A percentile compares a stretch with the other conserved stretches of the same genome.
Evolutionary conservation across 2,329 filamentous ascomycete genomes (phyloP).

Genomic region (Diaporthe sp.): DNA sequence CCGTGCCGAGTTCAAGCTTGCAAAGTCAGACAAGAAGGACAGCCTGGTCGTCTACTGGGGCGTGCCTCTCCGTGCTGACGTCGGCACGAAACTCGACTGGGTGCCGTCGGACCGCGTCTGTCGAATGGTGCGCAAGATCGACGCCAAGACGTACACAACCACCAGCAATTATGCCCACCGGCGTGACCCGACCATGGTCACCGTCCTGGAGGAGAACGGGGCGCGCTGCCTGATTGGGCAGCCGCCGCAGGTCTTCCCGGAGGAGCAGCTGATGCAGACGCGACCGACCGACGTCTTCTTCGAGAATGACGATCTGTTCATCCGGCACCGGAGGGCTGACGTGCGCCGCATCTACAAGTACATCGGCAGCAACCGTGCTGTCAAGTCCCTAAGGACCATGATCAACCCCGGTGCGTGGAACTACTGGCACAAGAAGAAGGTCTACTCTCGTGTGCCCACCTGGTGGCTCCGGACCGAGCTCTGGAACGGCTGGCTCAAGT

Average conservation of each 20-base stretch:
- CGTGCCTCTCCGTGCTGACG: constrained; percentile 46
- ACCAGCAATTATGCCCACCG: constrained; percentile 53
- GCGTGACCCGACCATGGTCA: constrained; percentile 53
- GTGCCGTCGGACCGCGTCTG: constrained; percentile 53
- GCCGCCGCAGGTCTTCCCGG: constrained; percentile 47
- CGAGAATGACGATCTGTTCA: constrained; percentile 53
- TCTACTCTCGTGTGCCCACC: constrained; percentile 57
- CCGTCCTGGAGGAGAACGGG: constrained; percentile 47
- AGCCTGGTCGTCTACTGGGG: constrained; percentile 55
- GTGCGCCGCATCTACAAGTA: constrained; percentile 48
- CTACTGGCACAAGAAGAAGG: constrained; percentile 46
- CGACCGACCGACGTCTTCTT: constrained; percentile 51
- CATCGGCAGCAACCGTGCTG: constrained; percentile 39
- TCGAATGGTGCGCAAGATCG: constrained; percentile 50
- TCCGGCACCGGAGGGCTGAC: constrained; percentile 50
- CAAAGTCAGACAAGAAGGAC: constrained; percentile 42
- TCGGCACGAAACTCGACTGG: constrained; percentile 51
- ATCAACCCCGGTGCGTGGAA: constrained; percentile 47
- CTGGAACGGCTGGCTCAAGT: constrained; percentile 65
- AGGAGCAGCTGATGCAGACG: constrained; percentile 48
- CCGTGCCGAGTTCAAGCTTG: constrained; percentile 49
- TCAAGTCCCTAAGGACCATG: constrained; percentile 44
- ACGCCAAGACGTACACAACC: constrained; percentile 48
- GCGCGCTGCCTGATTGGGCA: constrained; percentile 45
- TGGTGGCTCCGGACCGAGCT: constrained; percentile 63